A percentile compares a stretch with the other conserved stretches of the same genome.
These are phyloP conservation scores for Isabelozyma rhagii DNA, from an alignment of 805 yeast genomes.

Conservation along the genomic window DNA sequence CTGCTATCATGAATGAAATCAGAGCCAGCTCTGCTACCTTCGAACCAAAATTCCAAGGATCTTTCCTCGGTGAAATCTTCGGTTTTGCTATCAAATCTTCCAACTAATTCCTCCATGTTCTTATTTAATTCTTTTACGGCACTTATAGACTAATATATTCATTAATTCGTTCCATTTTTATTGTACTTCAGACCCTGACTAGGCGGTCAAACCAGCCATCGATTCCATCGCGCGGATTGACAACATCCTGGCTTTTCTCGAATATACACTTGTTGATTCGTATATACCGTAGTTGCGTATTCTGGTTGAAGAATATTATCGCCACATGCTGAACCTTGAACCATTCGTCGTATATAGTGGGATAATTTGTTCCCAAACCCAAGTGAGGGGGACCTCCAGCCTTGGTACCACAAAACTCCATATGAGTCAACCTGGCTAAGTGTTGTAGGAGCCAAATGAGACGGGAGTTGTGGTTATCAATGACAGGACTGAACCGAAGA, in stretches of 20 bases:
- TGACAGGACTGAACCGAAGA: conserved; percentile 38
- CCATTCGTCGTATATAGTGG: conserved; percentile 57
- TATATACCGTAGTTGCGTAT: conserved; percentile 33
- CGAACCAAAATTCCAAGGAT: conserved; percentile 40
- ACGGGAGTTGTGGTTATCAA: conserved; percentile 9
- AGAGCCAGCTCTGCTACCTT: conserved; percentile 30
- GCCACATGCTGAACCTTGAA: conserved; percentile 55
- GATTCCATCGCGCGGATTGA: conserved; percentile 43
- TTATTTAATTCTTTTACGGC: neutral
- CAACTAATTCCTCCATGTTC: neutral
- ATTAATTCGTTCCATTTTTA: neutral
- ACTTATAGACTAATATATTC: neutral
- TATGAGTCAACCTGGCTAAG: conserved; percentile 22
- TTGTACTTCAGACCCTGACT: conserved; percentile 20
- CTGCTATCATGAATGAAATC: conserved; percentile 43
- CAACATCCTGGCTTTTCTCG: conserved; percentile 25
- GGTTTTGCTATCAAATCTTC: conserved; percentile 26
- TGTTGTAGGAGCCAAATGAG: conserved; percentile 18
- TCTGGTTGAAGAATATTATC: conserved; percentile 27
- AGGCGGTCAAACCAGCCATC: conserved; percentile 44
- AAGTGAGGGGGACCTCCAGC: conserved; percentile 54
- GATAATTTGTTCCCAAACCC: conserved; percentile 53
- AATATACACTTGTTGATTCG: conserved; percentile 51
- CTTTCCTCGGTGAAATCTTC: conserved; percentile 40
- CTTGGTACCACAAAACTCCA: conserved; percentile 48